A percentile compares a stretch with the other conserved stretches of the same genome.
phyloP scores from a whole-genome alignment of 768 basidiomycete species.

The Russula earlei region DNA sequence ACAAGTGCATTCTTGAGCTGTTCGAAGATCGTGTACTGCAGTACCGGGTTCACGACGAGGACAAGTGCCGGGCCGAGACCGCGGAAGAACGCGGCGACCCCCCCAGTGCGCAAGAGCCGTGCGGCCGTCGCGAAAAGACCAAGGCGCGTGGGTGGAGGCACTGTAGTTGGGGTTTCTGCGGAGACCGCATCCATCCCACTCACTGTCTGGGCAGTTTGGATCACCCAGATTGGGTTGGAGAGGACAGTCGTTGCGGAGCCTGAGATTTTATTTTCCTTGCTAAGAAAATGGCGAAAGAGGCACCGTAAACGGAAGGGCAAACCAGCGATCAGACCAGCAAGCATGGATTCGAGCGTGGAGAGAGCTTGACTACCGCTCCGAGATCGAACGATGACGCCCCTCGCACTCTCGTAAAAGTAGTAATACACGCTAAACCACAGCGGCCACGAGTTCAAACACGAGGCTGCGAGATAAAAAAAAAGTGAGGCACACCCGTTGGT shows the following conservation, averaged over 20 bases:
- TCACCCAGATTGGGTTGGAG: slow-evolving; percentile 94
- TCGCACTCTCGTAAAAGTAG: slow-evolving; percentile 76
- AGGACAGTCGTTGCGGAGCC: slow-evolving; percentile 84
- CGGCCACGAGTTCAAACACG: neutral
- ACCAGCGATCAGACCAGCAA: slow-evolving; percentile 85
- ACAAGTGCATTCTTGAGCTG: slow-evolving; percentile 84
- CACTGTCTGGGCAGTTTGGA: slow-evolving; percentile 85
- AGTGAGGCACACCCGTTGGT: slow-evolving; percentile 66
- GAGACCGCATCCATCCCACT: slow-evolving; percentile 35
- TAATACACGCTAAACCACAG: slow-evolving; percentile 68
- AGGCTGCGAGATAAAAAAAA: neutral
- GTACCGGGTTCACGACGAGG: slow-evolving; percentile 88
- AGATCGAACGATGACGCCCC: slow-evolving; percentile 45
- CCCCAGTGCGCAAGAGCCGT: slow-evolving; percentile 63
- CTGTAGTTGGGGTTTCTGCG: neutral
- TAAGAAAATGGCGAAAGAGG: neutral
- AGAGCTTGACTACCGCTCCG: slow-evolving; percentile 58
- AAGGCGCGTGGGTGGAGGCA: slow-evolving; percentile 38
- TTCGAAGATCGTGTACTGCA: slow-evolving; percentile 93
- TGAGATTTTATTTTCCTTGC: slow-evolving; percentile 24
- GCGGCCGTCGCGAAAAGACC: slow-evolving; percentile 58
- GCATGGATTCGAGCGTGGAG: slow-evolving; percentile 79
- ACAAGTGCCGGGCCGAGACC: slow-evolving; percentile 91
- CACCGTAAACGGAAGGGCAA: slow-evolving; percentile 12
- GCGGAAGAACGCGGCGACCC: slow-evolving; percentile 78